Evolutionary conservation across 345 rosid genomes (phyloP), one percentile per base, ranked within the genome.

Genomic region (Acer campestre): DNA sequence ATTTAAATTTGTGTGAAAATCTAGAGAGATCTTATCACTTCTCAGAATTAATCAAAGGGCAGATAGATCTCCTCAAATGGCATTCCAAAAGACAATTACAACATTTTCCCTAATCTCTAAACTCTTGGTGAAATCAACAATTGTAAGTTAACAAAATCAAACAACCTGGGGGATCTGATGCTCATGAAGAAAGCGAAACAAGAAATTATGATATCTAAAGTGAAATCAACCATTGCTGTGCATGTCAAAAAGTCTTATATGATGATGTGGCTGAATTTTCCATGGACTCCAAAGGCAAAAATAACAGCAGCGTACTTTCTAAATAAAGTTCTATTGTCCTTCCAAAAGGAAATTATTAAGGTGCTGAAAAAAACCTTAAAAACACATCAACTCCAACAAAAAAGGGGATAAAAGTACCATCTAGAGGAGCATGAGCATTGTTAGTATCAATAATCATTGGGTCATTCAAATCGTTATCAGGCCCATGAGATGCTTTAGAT

Each of bases 371-470:
- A 27, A 61, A 56, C 22, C 53, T 22, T 29, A 55, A 63, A 42
- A 22, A 35, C 18, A 56, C 31, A 31, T 71, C 53, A 63, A 40
- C 70, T 67, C 65, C 35, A 14, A 71, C 10, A 73, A 62, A 38
- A 61, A 31, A 35, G 44, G 17, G 20, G 55, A 80, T 72, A 77
- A 78, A 42, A 22, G 58, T 90, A 96, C 99, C 99, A 85, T 92
- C 95, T 16, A 70, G 70, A 42, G 90, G 66, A 35, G 84, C 65
- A 66, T 82, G 88, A 58, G 85, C 74, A 75, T 83, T 86, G 80
- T 83, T 79, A 76, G 88, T 46, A 87, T 96, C 98, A 73, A 91
- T 77, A 77, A 89, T 81, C 98, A 96, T 96, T 65, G 94, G 92
- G 84, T 96, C 99, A 88, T 81, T 84, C 69, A 84, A 76, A 86